A percentile compares a stretch with the other conserved stretches of the same genome.
Evolutionary conservation across 2,329 filamentous ascomycete genomes (phyloP).

Genomic region (Fusarium sp.): DNA sequence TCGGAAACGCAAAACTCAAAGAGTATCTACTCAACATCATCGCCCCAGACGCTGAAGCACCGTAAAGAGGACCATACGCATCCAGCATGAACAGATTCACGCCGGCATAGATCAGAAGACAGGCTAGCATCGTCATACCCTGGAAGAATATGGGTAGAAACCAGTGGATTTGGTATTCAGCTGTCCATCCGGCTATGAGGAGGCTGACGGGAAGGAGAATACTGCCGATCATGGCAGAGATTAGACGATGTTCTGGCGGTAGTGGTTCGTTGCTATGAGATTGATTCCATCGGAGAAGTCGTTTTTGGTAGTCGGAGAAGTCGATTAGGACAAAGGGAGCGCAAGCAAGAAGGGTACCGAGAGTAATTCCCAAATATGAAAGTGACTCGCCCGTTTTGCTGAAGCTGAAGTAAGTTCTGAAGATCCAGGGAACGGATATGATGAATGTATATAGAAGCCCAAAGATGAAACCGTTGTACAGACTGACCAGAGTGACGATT

Average conservation of each 20-base stretch:
- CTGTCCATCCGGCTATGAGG: slow-evolving; percentile 30
- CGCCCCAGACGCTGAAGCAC: slow-evolving; percentile 26
- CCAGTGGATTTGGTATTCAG: slow-evolving; percentile 20
- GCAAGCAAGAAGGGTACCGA: slow-evolving; percentile 27
- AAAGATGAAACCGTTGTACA: slow-evolving; percentile 39
- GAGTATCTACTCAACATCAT: slow-evolving; percentile 38
- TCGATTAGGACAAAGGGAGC: slow-evolving; percentile 29
- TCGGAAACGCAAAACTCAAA: slow-evolving; percentile 25
- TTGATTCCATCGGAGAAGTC: slow-evolving; percentile 7
- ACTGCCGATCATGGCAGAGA: slow-evolving; percentile 32
- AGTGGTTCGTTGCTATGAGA: slow-evolving; percentile 1
- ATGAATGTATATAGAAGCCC: slow-evolving; percentile 34
- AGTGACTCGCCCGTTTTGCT: slow-evolving; percentile 11
- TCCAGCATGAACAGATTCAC: slow-evolving; percentile 35
- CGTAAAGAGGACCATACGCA: slow-evolving; percentile 28
- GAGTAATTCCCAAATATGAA: slow-evolving; percentile 29
- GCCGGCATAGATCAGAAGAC: slow-evolving; percentile 25
- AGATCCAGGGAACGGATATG: slow-evolving; percentile 33
- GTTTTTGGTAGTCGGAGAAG: slow-evolving; percentile 34
- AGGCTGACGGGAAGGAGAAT: slow-evolving; percentile 24
- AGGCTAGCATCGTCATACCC: slow-evolving; percentile 19
- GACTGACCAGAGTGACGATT: slow-evolving; percentile 28
- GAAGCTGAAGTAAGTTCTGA: slow-evolving; percentile 25
- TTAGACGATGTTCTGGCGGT: slow-evolving; percentile 20
- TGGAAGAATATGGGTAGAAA: slow-evolving; percentile 24